phyloP scores from a whole-genome alignment of 257 asterid genomes.

The Solanum paucissectum region DNA sequence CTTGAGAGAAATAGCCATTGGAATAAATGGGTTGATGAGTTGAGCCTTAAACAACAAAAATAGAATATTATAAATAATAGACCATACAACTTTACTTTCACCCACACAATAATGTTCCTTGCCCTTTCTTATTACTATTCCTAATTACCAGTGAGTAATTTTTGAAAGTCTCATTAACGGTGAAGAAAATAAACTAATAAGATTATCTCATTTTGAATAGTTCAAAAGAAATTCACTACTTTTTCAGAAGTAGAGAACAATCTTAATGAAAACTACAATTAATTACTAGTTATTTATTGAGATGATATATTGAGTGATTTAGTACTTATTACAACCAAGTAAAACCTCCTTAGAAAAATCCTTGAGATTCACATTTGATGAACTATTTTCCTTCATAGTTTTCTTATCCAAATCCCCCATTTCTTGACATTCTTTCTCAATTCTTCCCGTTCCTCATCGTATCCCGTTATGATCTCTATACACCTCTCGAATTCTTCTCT shows the following conservation, averaged over 20 bases:
- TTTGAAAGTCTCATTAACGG: too few relatives aligned
- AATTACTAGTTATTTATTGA: too few relatives aligned
- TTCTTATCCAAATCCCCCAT: conserved; percentile 32
- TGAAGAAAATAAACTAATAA: too few relatives aligned
- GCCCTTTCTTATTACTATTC: background rate
- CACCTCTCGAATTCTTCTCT: conserved; percentile 25
- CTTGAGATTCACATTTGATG: conserved; percentile 19
- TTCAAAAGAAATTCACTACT: background rate
- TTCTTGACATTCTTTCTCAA: conserved; percentile 17
- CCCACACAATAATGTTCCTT: background rate
- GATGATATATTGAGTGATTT: background rate
- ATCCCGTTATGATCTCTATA: conserved; percentile 16
- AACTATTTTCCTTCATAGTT: conserved; percentile 19
- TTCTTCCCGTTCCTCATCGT: conserved; percentile 2
- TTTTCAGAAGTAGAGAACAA: too few relatives aligned
- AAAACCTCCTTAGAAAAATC: conserved; percentile 8
- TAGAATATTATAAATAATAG: too few relatives aligned
- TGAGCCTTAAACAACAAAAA: background rate
- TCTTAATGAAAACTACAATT: too few relatives aligned
- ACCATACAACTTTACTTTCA: background rate
- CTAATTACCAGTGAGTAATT: background rate
- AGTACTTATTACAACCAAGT: background rate
- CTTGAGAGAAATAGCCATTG: background rate
- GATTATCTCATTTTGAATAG: too few relatives aligned
- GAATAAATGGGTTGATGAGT: background rate